phyloP scores from a whole-genome alignment of 2,329 filamentous ascomycete species.

The Hypoxylon sp. region DNA sequence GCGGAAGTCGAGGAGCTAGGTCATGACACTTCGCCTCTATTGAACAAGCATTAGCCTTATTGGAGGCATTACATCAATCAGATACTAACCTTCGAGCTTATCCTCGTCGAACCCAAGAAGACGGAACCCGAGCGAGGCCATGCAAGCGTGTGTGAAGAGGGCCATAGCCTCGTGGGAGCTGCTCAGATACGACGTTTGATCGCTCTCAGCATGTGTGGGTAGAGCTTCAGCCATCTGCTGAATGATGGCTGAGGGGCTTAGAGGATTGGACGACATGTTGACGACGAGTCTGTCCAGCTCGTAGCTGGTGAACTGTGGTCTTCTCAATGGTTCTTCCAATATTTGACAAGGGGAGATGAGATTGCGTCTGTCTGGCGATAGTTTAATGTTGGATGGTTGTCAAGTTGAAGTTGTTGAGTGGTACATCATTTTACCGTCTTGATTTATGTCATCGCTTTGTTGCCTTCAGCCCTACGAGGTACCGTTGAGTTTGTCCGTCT shows the following conservation, averaged over 20 bases:
- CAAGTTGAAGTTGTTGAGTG: background rate
- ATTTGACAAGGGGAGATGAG: background rate
- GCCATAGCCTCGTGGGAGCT: constrained; percentile 83
- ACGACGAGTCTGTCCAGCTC: constrained; percentile 5
- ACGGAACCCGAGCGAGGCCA: constrained; percentile 81
- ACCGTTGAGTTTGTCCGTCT: background rate
- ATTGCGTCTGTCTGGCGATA: background rate
- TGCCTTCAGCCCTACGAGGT: constrained; percentile 37
- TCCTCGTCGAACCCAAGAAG: constrained; percentile 87
- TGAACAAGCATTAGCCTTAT: constrained; percentile 30
- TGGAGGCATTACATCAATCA: background rate
- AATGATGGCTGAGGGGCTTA: constrained; percentile 57
- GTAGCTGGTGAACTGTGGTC: background rate
- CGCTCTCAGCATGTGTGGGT: constrained; percentile 60
- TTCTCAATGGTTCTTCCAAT: background rate
- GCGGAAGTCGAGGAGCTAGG: constrained; percentile 70
- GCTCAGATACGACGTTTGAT: constrained; percentile 69
- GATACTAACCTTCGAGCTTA: constrained; percentile 68
- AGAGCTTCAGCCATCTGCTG: constrained; percentile 66
- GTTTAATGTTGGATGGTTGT: background rate
- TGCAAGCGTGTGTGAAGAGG: constrained; percentile 82
- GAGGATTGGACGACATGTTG: constrained; percentile 47
- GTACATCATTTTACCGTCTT: constrained; percentile 10
- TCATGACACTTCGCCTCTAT: constrained; percentile 64
- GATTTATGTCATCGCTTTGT: constrained; percentile 42